Base-by-base conservation (phyloP, 495 filamentous ascomycete species). In the Baudoinia panamericana region DNA sequence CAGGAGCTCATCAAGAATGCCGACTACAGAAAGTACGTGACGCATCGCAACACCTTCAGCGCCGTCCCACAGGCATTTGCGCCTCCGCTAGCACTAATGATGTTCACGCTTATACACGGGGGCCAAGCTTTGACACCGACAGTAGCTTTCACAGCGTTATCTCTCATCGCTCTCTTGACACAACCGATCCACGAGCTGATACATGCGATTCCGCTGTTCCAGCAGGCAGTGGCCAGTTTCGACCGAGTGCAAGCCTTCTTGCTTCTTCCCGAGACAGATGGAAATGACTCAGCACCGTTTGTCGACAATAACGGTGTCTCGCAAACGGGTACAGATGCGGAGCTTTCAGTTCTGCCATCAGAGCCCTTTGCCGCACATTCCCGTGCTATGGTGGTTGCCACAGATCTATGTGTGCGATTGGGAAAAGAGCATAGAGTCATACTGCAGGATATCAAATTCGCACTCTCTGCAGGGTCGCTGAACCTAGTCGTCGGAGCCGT, bases 241-340 rank as follows among this genome's bases (percentile, higher is more conserved):
- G 50, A 55, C 18, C 64, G 76, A 3, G 75, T 80, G 15, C 73
- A 78, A 40, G 55, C 63, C 4, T 81, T 75, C 45, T 52, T 80
- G 11, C 55, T 51, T 36, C 73, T 73, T 50, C 63, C 62, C 6
- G 76, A 70, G 69, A 64, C 72, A 19, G 24, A 48, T 5, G 54
- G 63, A 5, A 61, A 61, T 27, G 30, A 53, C 30, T 36, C 55
- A 29, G 45, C 47, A 5, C 48, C 69, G 4, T 51, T 48, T 10
- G 37, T 60, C 23, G 57, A 70, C 35, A 51, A 63, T 1, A 43
- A 71, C 3, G 53, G 45, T 4, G 53, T 76, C 28, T 56, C 56
- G 3, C 56, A 60, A 30, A 46, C 44, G n/a, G 48, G 56, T 13
- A 41, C 30, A 15, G 6, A 33, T 18, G 7, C 17, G 30, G 30